A percentile compares a stretch with the other conserved stretches of the same genome.
Evolutionary conservation across 1,139 yeast genomes (phyloP).

Genomic region (Candida anutae): DNA sequence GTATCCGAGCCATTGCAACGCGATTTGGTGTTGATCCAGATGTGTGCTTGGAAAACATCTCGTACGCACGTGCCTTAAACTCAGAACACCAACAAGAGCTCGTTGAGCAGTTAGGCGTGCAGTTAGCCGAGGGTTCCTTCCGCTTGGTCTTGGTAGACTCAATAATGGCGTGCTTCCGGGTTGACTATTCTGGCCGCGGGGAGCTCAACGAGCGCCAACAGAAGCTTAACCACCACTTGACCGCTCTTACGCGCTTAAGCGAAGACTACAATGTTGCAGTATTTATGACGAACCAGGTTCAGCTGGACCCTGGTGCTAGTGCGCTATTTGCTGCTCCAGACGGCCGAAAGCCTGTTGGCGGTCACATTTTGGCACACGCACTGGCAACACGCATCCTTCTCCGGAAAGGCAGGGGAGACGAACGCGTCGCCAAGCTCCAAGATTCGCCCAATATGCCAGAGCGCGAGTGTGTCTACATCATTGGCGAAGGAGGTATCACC

Average conservation of each 20-base stretch:
- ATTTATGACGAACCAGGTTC: not conserved
- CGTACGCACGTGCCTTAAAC: not conserved
- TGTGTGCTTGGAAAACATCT: constrained; percentile 1
- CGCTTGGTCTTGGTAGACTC: constrained; percentile 1
- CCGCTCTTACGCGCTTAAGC: not conserved
- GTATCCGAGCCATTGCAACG: not conserved
- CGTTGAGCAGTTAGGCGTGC: not conserved
- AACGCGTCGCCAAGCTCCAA: not conserved
- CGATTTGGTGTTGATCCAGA: constrained; percentile 1
- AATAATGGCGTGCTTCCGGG: constrained; percentile 1
- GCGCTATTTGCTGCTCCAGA: not conserved
- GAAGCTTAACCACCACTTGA: not conserved
- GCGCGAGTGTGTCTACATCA: not conserved
- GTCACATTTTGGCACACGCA: not conserved
- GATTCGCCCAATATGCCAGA: not conserved
- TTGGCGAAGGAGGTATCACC: too few species aligned
- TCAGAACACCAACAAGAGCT: not conserved
- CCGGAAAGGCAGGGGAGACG: not conserved
- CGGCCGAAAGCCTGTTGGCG: not conserved
- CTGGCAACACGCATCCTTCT: not conserved
- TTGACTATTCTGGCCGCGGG: not conserved
- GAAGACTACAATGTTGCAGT: not conserved
- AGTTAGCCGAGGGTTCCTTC: constrained; percentile 1
- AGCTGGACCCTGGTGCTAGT: not conserved
- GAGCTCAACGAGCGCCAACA: not conserved